phyloP scores from a whole-genome alignment of 208 protist species.

The Leishmania arabica region DNA sequence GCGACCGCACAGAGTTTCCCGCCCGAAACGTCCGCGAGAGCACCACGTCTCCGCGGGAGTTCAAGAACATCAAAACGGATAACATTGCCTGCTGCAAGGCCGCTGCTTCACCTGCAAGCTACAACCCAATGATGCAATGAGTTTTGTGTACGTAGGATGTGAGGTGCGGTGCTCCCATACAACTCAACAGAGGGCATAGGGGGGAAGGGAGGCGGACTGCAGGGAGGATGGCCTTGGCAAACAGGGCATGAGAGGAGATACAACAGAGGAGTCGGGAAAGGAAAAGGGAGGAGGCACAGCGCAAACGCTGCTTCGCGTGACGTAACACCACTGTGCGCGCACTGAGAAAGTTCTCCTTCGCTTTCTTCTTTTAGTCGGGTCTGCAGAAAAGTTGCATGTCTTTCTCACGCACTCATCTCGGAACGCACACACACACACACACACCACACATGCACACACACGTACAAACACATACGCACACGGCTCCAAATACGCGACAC shows the following conservation, averaged over 20 bases:
- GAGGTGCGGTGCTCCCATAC: background rate
- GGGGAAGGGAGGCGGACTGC: background rate
- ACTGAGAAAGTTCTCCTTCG: background rate
- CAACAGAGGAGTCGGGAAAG: background rate
- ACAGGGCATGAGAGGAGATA: conserved; percentile 1
- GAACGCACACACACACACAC: background rate
- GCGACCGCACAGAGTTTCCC: conserved; percentile 66
- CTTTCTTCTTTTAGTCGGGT: background rate
- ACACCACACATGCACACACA: background rate
- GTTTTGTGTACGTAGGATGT: background rate
- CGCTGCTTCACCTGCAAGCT: background rate
- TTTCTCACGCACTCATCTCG: conserved; percentile 2
- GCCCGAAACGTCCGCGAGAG: conserved; percentile 87
- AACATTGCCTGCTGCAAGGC: conserved; percentile 53
- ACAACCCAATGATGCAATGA: background rate
- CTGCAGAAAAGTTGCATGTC: background rate
- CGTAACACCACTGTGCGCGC: background rate
- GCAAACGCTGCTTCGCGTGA: background rate
- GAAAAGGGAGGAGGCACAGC: background rate
- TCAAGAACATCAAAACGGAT: conserved; percentile 86
- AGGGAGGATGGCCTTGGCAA: background rate
- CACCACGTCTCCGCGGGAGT: conserved; percentile 86
- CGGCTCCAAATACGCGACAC: background rate
- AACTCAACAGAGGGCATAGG: background rate
- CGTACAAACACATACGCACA: background rate